Percentiles rank a stretch among this genome's conserved stretches.
Conservation (phyloP, 2,329 filamentous ascomycete genomes). For the Penicillium sp. region DNA sequence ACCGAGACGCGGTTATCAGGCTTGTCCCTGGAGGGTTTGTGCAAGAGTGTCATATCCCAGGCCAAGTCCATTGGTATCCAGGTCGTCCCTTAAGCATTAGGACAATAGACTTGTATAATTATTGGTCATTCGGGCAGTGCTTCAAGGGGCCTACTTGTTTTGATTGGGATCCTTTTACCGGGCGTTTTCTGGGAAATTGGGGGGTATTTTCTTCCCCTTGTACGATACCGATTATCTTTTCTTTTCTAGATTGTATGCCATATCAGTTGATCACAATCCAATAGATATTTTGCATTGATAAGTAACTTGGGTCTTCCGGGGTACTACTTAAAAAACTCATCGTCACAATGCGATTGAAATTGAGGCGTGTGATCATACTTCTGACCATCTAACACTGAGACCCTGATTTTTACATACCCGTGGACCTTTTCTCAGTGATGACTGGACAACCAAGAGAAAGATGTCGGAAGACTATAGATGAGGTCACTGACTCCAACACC, state of each 20-base stretch:
- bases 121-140: neutral
- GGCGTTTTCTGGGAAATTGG: constrained; percentile 23
- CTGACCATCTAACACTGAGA: no score
- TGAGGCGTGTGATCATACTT: neutral
- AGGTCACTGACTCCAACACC: neutral
- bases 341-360: neutral
- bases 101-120: constrained; percentile 6
- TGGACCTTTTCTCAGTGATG: neutral
- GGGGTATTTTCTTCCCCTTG: constrained; percentile 12
- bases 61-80: constrained; percentile 72
- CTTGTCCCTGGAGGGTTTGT: constrained; percentile 66
- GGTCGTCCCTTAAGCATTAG: constrained; percentile 58
- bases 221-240: constrained; percentile 21
- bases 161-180: constrained; percentile 8
- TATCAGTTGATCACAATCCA: constrained; percentile 17
- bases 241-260: constrained; percentile 21
- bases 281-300: constrained; percentile 5
- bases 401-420: neutral
- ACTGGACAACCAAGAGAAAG: neutral
- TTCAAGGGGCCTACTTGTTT: constrained; percentile 1
- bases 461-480: neutral
- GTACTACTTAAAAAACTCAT: neutral
- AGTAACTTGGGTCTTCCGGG: neutral
- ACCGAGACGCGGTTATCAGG: constrained; percentile 71
- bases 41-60: constrained; percentile 70